phyloP scores from a whole-genome alignment of 2,329 filamentous ascomycete species.

The Paecilomyces variotii region DNA sequence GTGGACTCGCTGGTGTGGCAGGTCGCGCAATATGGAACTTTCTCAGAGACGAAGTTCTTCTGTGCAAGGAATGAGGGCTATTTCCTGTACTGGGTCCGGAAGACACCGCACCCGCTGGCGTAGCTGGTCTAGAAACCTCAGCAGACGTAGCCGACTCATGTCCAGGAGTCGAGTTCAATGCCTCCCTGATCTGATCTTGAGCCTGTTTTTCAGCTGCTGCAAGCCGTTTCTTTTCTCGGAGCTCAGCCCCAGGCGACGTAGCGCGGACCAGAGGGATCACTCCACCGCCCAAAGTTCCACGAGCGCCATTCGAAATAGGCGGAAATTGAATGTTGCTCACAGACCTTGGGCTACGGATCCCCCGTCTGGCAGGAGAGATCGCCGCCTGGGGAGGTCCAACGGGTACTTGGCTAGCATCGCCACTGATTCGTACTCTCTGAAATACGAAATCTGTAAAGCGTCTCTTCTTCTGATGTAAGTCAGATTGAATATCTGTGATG shows the following conservation, averaged over 20 bases:
- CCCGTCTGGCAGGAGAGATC: conserved; percentile 15
- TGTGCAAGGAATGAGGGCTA: conserved; percentile 14
- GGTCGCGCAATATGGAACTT: conserved; percentile 34
- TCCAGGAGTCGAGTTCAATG: conserved; percentile 16
- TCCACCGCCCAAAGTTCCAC: conserved; percentile 4
- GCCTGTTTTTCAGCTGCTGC: conserved; percentile 20
- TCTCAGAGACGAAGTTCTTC: conserved; percentile 18
- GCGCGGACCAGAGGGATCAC: conserved; percentile 34
- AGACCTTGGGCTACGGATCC: conserved; percentile 24
- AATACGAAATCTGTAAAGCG: conserved; percentile 43
- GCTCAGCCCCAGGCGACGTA: conserved; percentile 35
- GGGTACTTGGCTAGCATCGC: conserved; percentile 9
- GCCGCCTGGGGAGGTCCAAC: conserved; percentile 8
- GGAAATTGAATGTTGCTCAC: conserved; percentile 23
- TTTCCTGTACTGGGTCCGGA: conserved; percentile 7
- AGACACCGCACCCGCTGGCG: neutral
- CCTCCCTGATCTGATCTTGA: conserved; percentile 20
- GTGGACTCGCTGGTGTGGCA: conserved; percentile 16
- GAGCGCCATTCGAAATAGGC: conserved; percentile 4
- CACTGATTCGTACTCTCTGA: conserved; percentile 29
- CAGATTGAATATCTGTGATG: conserved; percentile 36
- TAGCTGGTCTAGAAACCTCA: neutral
- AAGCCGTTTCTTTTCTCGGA: conserved; percentile 25
- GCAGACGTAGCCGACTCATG: conserved; percentile 1
- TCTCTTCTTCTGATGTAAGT: conserved; percentile 37